Base-by-base conservation (phyloP, 2,329 filamentous ascomycete genomes). In the Rhynchosporium graminicola region DNA sequence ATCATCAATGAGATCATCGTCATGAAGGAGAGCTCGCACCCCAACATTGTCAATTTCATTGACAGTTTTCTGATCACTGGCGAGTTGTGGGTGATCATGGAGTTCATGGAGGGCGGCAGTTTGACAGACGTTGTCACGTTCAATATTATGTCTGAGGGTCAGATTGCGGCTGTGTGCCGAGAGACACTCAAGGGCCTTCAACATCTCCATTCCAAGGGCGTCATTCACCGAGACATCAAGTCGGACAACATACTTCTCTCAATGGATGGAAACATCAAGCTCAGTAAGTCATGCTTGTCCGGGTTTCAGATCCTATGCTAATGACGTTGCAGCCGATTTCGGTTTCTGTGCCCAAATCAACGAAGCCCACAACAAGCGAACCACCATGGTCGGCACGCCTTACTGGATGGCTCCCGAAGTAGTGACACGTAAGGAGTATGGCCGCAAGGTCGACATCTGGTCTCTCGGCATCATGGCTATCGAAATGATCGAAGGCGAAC, bases 361-460 rank as follows among this genome's bases (percentile, higher is more conserved):
- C 74, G 94, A 98, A 73, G 89, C 90, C 33, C 93, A 97, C 71
- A 96, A 93, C 78, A 98, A 98, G 82, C 90, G 95, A 64, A 98
- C 93, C 4, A 99, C 95, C 13, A 99, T 98, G 95, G 95, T 99
- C 50, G 95, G 95, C 59, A 98, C 95, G 7, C 95, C 95, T 1
- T 99, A 99, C 77, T 99, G 95, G 95, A 99, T 99, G 95, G 95
- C 95, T 1, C 95, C 95, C 3, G 95, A 99, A 77, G 94, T 99
- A 28, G 95, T 99, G 33, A 98, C 92, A 6, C 84, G 93, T 47
- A 98, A 98, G 77, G 95, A 98, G 78, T 99, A 99, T 77, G 95
- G 95, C 68, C 89, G 94, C 66, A 99, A 98, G 77, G 94, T 99
- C 60, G 95, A 99, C 74, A 97, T 99, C 70, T 99, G 95, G 95